phyloP scores from a whole-genome alignment of 108 stramenopile species.

The Stephanodiscus triporus region DNA sequence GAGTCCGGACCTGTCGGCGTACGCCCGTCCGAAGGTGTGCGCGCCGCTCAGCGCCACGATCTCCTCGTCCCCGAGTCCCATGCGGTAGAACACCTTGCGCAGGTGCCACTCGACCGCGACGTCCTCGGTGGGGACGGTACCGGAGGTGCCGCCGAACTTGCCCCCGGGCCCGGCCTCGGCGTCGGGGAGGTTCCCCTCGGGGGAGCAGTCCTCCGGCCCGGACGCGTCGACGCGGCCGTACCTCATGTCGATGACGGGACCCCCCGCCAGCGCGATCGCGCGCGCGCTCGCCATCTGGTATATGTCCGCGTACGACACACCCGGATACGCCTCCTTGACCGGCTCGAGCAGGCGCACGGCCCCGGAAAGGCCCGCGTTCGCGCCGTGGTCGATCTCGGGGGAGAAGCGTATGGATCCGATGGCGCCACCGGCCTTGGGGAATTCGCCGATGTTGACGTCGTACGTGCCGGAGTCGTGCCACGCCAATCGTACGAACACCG shows the following conservation, averaged over 20 bases:
- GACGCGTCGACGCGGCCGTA: conserved; percentile 81
- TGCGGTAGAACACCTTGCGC: conserved; percentile 93
- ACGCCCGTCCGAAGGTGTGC: conserved; percentile 92
- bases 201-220: conserved; percentile 50
- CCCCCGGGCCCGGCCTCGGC: conserved; percentile 70
- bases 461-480: conserved; percentile 97
- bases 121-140: conserved; percentile 66
- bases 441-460: conserved; percentile 61
- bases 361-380: conserved; percentile 89
- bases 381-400: conserved; percentile 91
- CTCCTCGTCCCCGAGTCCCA: conserved; percentile 94
- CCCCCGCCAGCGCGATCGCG: conserved; percentile 75
- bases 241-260: conserved; percentile 77
- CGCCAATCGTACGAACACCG: conserved; percentile 93
- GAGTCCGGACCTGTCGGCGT: conserved; percentile 77
- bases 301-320: conserved; percentile 77
- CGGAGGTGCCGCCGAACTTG: conserved; percentile 72
- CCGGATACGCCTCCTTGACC: conserved; percentile 81
- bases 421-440: conserved; percentile 76
- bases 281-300: conserved; percentile 74
- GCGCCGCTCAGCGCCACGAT: conserved; percentile 94
- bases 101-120: conserved; percentile 65
- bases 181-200: conserved; percentile 87
- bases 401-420: conserved; percentile 89
- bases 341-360: conserved; percentile 76